Evolutionary conservation across 139 green algal genomes (phyloP).

Genomic region (Micromonas pusilla): DNA sequence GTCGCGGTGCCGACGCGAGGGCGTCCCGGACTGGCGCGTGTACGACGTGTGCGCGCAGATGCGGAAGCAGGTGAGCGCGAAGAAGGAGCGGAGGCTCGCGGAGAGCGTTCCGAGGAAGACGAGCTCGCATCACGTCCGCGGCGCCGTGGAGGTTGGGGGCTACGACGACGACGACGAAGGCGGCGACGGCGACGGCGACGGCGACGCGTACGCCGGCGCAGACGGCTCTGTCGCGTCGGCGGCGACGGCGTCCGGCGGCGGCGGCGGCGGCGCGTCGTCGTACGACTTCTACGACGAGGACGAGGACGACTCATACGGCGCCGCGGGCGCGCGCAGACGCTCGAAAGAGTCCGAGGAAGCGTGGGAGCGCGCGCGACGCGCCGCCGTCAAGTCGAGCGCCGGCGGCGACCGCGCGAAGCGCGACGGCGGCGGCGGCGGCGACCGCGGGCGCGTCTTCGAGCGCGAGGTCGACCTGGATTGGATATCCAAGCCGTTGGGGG

Average conservation of each 20-base stretch:
- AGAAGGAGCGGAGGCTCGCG: background rate
- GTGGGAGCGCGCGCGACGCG: background rate
- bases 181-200: too few relatives aligned
- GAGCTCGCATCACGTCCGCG: background rate
- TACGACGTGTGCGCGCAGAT: constrained; percentile 25
- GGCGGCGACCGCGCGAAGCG: background rate
- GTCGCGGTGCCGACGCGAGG: background rate
- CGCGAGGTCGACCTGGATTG: too few relatives aligned
- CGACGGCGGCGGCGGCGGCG: too few relatives aligned
- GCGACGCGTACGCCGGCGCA: too few relatives aligned
- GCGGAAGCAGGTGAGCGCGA: background rate
- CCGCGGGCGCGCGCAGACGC: background rate
- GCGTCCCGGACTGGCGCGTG: constrained; percentile 2
- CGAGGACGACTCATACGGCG: background rate
- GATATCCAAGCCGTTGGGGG: background rate
- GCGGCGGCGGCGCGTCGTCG: background rate
- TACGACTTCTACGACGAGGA: background rate
- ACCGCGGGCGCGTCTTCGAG: background rate
- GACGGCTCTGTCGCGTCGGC: too few relatives aligned
- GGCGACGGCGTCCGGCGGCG: too few relatives aligned
- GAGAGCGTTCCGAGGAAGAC: background rate
- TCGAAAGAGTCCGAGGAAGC: background rate
- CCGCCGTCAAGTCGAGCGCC: background rate
- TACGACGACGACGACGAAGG: background rate
- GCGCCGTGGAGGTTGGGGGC: background rate